These are phyloP conservation scores for Geranium brycei DNA, from an alignment of 345 rosid species.

Conservation along the genomic window DNA sequence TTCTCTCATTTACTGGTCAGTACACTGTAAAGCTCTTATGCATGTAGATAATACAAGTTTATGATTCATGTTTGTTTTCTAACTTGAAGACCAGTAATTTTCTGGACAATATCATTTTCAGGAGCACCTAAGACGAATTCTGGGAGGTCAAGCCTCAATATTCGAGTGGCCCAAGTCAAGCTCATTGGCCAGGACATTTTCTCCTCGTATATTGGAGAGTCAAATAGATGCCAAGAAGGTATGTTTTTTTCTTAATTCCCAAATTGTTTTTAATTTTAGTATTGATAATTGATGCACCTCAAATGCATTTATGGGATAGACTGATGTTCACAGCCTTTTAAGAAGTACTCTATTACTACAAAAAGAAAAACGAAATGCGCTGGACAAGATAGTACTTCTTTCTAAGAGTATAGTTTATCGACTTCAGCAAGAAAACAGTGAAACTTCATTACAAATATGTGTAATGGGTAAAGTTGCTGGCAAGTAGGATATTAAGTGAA, in stretches of 20 bases:
- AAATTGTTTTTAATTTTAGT: too few relatives aligned
- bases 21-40: slow-evolving; percentile 11
- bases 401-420: too few relatives aligned
- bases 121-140: slow-evolving; percentile 90
- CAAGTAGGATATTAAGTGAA: too few relatives aligned
- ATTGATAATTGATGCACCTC: too few relatives aligned
- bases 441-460: too few relatives aligned
- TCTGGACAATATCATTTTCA: slow-evolving; percentile 19
- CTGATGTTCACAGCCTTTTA: too few relatives aligned
- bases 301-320: too few relatives aligned
- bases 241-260: slow-evolving; percentile 1
- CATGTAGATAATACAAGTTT: neutral
- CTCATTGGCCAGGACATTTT: slow-evolving; percentile 83
- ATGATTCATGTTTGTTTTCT: neutral
- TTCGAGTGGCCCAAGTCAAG: slow-evolving; percentile 97
- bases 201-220: slow-evolving; percentile 95
- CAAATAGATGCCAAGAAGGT: slow-evolving; percentile 98
- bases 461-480: too few relatives aligned
- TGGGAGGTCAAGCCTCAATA: slow-evolving; percentile 89
- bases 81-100: neutral
- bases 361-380: too few relatives aligned
- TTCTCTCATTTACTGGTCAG: slow-evolving; percentile 96
- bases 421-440: too few relatives aligned
- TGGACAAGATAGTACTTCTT: too few relatives aligned
- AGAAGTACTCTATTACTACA: too few relatives aligned